A percentile compares a stretch with the other conserved stretches of the same genome.
Evolutionary conservation across 2,329 filamentous ascomycete species (phyloP).

Genomic region (Diplodia scrobiculata): DNA sequence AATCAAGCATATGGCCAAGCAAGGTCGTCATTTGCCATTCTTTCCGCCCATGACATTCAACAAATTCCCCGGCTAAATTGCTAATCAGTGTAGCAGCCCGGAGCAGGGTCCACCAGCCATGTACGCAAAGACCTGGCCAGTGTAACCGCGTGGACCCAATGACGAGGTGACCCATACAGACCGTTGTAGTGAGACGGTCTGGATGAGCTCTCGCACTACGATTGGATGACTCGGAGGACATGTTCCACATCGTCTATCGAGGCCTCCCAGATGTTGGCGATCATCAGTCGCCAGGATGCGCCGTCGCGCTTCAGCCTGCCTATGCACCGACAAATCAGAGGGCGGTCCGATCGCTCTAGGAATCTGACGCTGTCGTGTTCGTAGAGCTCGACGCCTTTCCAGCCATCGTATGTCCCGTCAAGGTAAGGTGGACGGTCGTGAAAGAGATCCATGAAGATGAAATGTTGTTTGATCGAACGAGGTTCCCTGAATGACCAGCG

Average conservation of each 20-base stretch:
- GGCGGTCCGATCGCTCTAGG: constrained; percentile 40
- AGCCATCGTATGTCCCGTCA: constrained; percentile 52
- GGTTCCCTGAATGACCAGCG: constrained; percentile 58
- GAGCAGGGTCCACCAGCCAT: constrained; percentile 13
- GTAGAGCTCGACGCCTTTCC: constrained; percentile 50
- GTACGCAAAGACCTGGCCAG: constrained; percentile 10
- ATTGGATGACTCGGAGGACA: constrained; percentile 49
- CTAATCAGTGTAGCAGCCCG: neutral
- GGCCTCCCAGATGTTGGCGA: constrained; percentile 57
- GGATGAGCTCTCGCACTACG: constrained; percentile 3
- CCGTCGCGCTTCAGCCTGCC: constrained; percentile 52
- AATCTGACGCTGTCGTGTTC: constrained; percentile 50
- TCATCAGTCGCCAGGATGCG: constrained; percentile 48
- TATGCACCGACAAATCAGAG: constrained; percentile 53
- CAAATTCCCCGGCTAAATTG: constrained; percentile 18
- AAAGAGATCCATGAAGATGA: constrained; percentile 66
- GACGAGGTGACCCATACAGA: constrained; percentile 14
- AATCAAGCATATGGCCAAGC: neutral
- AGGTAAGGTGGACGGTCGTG: constrained; percentile 60
- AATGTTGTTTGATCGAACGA: constrained; percentile 56
- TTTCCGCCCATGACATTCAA: neutral
- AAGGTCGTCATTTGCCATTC: neutral
- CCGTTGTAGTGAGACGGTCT: constrained; percentile 14
- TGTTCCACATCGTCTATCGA: constrained; percentile 58
- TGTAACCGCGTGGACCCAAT: constrained; percentile 21